These are phyloP conservation scores for Talaromyces stipitatus DNA, from an alignment of 495 filamentous ascomycete species.

Conservation along the genomic window DNA sequence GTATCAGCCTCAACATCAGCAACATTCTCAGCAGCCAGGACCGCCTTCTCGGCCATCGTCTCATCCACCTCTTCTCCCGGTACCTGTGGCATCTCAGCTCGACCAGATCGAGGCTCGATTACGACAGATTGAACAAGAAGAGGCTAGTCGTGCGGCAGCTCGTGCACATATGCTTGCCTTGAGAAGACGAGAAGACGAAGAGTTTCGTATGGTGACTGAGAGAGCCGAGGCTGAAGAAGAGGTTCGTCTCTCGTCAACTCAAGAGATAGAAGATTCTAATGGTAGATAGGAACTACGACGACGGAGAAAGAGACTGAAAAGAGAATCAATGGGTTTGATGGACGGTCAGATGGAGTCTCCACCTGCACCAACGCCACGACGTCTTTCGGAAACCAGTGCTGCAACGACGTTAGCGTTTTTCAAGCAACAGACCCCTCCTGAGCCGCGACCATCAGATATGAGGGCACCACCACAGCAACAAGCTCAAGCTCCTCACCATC, in stretches of 20 bases:
- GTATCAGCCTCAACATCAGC: constrained; percentile 10
- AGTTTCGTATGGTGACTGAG: constrained; percentile 40
- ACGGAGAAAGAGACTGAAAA: constrained; percentile 38
- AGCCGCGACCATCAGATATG: constrained; percentile 29
- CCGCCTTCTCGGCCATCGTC: constrained; percentile 16
- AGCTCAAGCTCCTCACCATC: constrained; percentile 15
- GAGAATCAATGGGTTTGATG: constrained; percentile 40
- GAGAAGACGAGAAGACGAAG: constrained; percentile 42
- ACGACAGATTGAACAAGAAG: constrained; percentile 41
- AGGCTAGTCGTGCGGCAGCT: constrained; percentile 36
- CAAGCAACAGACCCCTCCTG: constrained; percentile 42
- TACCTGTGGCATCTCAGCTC: constrained; percentile 13
- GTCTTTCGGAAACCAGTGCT: constrained; percentile 40
- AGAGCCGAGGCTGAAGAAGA: constrained; percentile 41
- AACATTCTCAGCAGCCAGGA: background rate
- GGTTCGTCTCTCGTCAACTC: constrained; percentile 12
- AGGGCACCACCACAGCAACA: constrained; percentile 17
- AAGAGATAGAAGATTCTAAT: background rate
- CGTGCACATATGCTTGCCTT: constrained; percentile 35
- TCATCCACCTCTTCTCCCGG: constrained; percentile 8
- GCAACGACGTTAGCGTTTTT: constrained; percentile 46
- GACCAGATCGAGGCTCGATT: constrained; percentile 39
- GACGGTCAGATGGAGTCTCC: constrained; percentile 27
- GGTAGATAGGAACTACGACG: constrained; percentile 33
- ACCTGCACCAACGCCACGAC: constrained; percentile 36